Evolutionary conservation across 1,284 basidiomycete species (phyloP).

Genomic region (Ceratobasidium sp.): DNA sequence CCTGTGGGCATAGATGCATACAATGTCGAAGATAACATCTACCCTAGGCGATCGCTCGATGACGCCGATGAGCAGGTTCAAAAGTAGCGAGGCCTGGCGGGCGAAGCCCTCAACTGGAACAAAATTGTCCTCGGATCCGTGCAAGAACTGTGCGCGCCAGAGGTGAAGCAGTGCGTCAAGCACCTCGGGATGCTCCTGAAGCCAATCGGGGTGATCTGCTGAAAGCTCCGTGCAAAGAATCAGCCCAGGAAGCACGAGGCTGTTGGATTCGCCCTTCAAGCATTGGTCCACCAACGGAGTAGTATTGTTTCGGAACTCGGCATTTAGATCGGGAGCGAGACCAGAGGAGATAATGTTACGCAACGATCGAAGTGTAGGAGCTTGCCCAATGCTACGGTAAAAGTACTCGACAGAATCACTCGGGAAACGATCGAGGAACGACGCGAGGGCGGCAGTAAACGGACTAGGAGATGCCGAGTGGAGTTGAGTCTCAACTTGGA

Average conservation of each 20-base stretch:
- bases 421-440: slow-evolving; percentile 92
- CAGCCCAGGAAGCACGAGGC: slow-evolving; percentile 72
- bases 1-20: slow-evolving; percentile 83
- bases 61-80: slow-evolving; percentile 34
- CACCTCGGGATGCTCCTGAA: slow-evolving; percentile 71
- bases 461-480: slow-evolving; percentile 91
- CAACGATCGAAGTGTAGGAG: slow-evolving; percentile 80
- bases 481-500: slow-evolving; percentile 93
- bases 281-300: slow-evolving; percentile 69
- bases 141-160: slow-evolving; percentile 68
- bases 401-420: slow-evolving; percentile 87
- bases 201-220: slow-evolving; percentile 74
- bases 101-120: slow-evolving; percentile 59
- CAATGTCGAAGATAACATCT: slow-evolving; percentile 89
- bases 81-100: slow-evolving; percentile 48
- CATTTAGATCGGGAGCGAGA: slow-evolving; percentile 78
- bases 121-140: slow-evolving; percentile 37
- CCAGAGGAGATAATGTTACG: slow-evolving; percentile 82
- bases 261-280: slow-evolving; percentile 66
- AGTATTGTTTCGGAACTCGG: slow-evolving; percentile 75
- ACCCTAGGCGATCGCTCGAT: slow-evolving; percentile 53
- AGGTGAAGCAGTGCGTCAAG: slow-evolving; percentile 75
- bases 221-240: slow-evolving; percentile 83
- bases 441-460: slow-evolving; percentile 93
- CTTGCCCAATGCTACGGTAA: slow-evolving; percentile 78